Evolutionary conservation across 2,329 filamentous ascomycete genomes (phyloP).

Genomic region (Pseudopyrenochaeta lycopersici): DNA sequence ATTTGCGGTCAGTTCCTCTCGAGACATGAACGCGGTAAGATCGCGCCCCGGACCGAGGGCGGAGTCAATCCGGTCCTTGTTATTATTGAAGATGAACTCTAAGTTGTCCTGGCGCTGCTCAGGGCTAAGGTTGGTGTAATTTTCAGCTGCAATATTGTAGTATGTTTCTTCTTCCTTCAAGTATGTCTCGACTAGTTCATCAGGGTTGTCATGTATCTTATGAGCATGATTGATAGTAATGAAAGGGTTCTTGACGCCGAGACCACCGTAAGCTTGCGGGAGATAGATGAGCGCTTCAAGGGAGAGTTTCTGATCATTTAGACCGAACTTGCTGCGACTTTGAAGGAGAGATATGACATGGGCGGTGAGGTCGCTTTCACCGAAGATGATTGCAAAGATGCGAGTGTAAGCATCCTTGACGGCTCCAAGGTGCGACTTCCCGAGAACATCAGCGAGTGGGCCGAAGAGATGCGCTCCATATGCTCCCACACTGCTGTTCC

Average conservation of each 20-base stretch:
- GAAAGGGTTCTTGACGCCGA: slow-evolving; percentile 42
- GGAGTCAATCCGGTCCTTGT: slow-evolving; percentile 12
- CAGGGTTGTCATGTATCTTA: slow-evolving; percentile 13
- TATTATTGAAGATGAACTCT: slow-evolving; percentile 20
- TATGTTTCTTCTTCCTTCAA: slow-evolving; percentile 26
- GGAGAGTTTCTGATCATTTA: slow-evolving; percentile 5
- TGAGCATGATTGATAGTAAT: slow-evolving; percentile 28
- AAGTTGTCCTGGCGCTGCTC: slow-evolving; percentile 21
- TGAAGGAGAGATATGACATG: slow-evolving; percentile 28
- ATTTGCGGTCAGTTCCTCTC: slow-evolving; percentile 16
- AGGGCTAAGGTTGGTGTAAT: slow-evolving; percentile 18
- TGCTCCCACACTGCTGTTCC: slow-evolving; percentile 36
- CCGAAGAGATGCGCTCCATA: slow-evolving; percentile 40
- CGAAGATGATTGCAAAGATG: slow-evolving; percentile 35
- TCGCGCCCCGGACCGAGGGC: slow-evolving; percentile 12
- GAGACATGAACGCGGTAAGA: slow-evolving; percentile 17
- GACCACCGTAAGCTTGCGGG: slow-evolving; percentile 35
- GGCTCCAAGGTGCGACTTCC: slow-evolving; percentile 30
- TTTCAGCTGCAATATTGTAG: slow-evolving; percentile 21
- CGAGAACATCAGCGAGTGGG: slow-evolving; percentile 34
- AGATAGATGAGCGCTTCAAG: slow-evolving; percentile 41
- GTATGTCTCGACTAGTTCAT: slow-evolving; percentile 13
- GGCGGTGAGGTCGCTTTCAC: slow-evolving; percentile 22
- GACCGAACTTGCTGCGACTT: slow-evolving; percentile 3
- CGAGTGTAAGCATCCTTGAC: slow-evolving; percentile 32